Base-by-base conservation (phyloP, 179 eudicot genomes). In the Silene coronaria region DNA sequence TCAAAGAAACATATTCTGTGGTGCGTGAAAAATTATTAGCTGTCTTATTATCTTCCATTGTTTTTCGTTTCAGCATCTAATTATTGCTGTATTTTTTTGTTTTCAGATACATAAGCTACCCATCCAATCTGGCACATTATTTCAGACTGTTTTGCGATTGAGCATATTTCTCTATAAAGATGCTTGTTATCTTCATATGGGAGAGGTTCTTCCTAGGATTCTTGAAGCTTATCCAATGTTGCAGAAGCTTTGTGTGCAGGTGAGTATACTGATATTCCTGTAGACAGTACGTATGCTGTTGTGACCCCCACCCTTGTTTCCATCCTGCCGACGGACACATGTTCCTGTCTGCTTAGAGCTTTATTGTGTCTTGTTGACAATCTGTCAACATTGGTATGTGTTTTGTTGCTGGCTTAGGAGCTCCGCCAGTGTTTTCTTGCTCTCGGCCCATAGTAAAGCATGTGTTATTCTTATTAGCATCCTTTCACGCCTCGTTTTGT, bases 171-270 rank as follows among this genome's bases (percentile, higher is more conserved):
- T 72, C 63, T 0, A 28, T 8, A 9, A 55, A 16, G 38, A 53
- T 26, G 16, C 1, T 27, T 28, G 6, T 5, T n/a, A 72, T 10
- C n/a, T 55, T 53, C 30, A 24, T 23, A 2, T 70, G 30, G n/a
- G 16, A 53, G 17, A 32, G 22, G 27, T 26, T 23, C 46, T 72
- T 57, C 75, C 75, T 32, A 8, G 46, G 1, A 26, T 72, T 72
- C 64, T 72, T n/a, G 28, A 55, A 72, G 28, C 75, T 28, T 72
- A 57, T 58, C 65, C 75, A 10, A 1, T n/a, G 3, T 28, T 72
- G 75, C 64, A 72, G 65, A 23, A 51, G 14, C 46, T 73, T 19
- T 34, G n/a, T 12, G 32, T 46, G 32, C 46, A 22, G 73, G 73
- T 70, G 24, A 70, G 59, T 28, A 26, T 64, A 58, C 23, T 8